Percentiles rank a stretch among this genome's conserved stretches.
Evolutionary conservation across 2,329 filamentous ascomycete genomes (phyloP).

Genomic region (Dothideomycetes sp.): DNA sequence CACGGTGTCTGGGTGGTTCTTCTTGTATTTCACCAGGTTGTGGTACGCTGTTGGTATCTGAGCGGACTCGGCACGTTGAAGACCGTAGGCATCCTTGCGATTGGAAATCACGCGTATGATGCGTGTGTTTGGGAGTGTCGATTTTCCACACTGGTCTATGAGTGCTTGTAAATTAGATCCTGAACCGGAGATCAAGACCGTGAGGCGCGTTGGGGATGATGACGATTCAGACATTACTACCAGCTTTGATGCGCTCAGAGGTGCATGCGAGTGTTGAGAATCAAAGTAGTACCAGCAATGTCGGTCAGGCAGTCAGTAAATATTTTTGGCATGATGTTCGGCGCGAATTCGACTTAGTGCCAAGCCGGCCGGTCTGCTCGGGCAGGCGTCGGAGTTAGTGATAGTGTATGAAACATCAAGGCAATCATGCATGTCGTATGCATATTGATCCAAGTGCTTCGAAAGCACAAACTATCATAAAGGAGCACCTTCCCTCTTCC

Average conservation of each 20-base stretch:
- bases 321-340: neutral
- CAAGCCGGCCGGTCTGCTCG: too few species aligned
- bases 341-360: neutral
- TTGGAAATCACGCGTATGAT: conserved; percentile 57
- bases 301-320: too few species aligned
- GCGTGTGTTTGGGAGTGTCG: conserved; percentile 38
- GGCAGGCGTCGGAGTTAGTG: too few species aligned
- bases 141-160: conserved; percentile 45
- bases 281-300: too few species aligned
- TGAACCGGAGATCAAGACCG: conserved; percentile 51
- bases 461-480: too few species aligned
- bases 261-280: too few species aligned
- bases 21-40: conserved; percentile 69
- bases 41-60: conserved; percentile 67
- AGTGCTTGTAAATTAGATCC: conserved; percentile 74
- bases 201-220: conserved; percentile 11
- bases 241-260: too few species aligned
- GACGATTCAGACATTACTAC: too few species aligned
- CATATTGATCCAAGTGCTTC: neutral
- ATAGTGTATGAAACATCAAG: too few species aligned
- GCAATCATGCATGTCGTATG: neutral
- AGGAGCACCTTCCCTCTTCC: too few species aligned
- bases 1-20: conserved; percentile 47
- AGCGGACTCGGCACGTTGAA: conserved; percentile 48
- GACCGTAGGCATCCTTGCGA: conserved; percentile 52